These are phyloP conservation scores for Megacollybia marginata DNA, from an alignment of 768 basidiomycete genomes.

Conservation along the genomic window DNA sequence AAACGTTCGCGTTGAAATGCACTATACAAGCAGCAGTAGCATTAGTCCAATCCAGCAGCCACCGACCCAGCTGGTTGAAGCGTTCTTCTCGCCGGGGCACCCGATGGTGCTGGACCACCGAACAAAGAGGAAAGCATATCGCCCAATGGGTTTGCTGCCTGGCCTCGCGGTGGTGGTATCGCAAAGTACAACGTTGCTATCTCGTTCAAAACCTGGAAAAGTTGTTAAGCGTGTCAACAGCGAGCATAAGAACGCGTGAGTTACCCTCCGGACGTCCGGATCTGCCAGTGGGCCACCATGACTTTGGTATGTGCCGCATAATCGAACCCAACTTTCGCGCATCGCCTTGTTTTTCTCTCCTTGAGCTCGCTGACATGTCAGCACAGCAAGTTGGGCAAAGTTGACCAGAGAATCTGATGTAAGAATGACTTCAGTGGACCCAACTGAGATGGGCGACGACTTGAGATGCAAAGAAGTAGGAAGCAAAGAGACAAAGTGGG, in stretches of 20 bases:
- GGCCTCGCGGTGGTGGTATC: constrained; percentile 68
- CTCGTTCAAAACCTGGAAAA: constrained; percentile 52
- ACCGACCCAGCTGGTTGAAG: background rate
- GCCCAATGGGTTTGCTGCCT: constrained; percentile 73
- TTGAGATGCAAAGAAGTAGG: constrained; percentile 40
- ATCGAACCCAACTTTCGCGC: constrained; percentile 77
- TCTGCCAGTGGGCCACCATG: constrained; percentile 54
- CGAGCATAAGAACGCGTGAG: constrained; percentile 12
- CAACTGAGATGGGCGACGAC: constrained; percentile 42
- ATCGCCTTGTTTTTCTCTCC: constrained; percentile 71
- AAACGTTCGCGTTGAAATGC: too few relatives aligned
- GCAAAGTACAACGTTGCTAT: constrained; percentile 78
- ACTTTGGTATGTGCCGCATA: constrained; percentile 80
- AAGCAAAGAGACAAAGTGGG: constrained; percentile 64
- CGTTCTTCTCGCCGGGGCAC: background rate
- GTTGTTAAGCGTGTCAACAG: constrained; percentile 1
- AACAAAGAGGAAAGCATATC: constrained; percentile 88
- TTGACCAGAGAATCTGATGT: constrained; percentile 77
- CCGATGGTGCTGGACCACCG: constrained; percentile 46
- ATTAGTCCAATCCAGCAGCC: background rate
- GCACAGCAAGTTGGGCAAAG: constrained; percentile 83
- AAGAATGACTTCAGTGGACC: constrained; percentile 39
- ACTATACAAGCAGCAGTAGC: too few relatives aligned
- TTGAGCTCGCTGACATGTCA: constrained; percentile 82
- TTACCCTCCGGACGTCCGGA: constrained; percentile 58